Percentiles rank a stretch among this genome's conserved stretches.
Conservation (phyloP, 2,329 filamentous ascomycete genomes). For the Fusarium sp. region DNA sequence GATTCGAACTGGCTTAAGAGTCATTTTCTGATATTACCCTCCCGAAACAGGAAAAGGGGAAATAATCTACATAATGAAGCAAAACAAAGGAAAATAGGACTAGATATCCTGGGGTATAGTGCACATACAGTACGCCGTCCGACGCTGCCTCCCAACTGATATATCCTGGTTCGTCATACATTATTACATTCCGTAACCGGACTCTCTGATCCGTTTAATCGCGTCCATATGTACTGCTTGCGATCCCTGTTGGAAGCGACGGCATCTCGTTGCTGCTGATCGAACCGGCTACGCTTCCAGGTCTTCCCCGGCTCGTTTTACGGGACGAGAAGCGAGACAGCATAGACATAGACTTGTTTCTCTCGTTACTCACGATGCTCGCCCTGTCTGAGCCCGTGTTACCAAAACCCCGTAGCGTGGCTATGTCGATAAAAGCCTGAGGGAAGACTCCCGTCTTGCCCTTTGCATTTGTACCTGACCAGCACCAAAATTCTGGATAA, state of each 20-base stretch:
- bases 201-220: conserved; percentile 3
- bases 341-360: conserved; percentile 52
- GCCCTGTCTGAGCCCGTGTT: conserved; percentile 49
- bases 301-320: conserved; percentile 49
- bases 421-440: conserved; percentile 62
- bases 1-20: not conserved
- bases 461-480: conserved; percentile 66
- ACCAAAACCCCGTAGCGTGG: conserved; percentile 58
- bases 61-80: conserved; percentile 5
- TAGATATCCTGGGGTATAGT: conserved; percentile 35
- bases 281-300: conserved; percentile 53
- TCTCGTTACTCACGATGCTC: conserved; percentile 53
- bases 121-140: conserved; percentile 34
- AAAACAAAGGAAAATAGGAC: conserved; percentile 17
- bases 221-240: conserved; percentile 16
- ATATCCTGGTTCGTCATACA: conserved; percentile 16
- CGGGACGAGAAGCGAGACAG: conserved; percentile 54
- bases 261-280: conserved; percentile 51
- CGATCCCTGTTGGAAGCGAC: conserved; percentile 34
- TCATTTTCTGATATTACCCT: not conserved
- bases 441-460: conserved; percentile 68
- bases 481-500: conserved; percentile 67
- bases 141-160: conserved; percentile 18
- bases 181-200: conserved; percentile 11
- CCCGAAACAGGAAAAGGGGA: not conserved